Base-by-base conservation (phyloP, 2,329 filamentous ascomycete species). In the Epichloe sp. region DNA sequence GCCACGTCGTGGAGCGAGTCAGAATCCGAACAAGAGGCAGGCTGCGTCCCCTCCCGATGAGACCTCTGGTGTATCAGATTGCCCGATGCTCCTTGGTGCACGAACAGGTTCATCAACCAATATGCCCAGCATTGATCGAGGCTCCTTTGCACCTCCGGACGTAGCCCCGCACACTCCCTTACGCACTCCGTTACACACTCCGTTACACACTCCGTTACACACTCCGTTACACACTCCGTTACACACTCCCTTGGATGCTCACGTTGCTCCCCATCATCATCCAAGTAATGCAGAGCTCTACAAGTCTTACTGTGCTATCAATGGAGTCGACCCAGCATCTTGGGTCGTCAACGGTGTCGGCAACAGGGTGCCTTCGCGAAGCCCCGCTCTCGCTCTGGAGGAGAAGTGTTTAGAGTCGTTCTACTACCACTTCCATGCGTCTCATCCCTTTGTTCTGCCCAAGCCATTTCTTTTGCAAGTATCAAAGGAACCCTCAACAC, bases 371-470 rank as follows among this genome's bases (percentile, higher is more conserved):
- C 52, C 57, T 44, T 44, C 57, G 15, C 59, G 57, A 31, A 50
- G 59, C 3, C 57, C 62, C 1, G 53, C 58, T 44, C 55, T 59
- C 37, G 71, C 68, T 7, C 61, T 78, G 8, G 64, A 71, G 1
- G 76, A 80, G 52, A 71, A 74, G 34, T 80, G 77, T 58, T 62
- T 80, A 34, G 75, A 80, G 50, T 73, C 77, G 0, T 82, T 79
- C 59, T 82, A 80, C 56, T 70, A 71, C 54, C 70, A 77, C 57
- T 82, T 82, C 57, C 74, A 77, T 55, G 70, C 73, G 10, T 72
- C 73, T 3, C 79, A 82, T 57, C 80, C 79, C 2, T 77, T 81
- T 57, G 70, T 76, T 21, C 67, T 81, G 31, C 79, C 78, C 2
- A 76, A 73, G 56, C 67, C 74, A 5, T 65, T 70, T 47, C 66